Evolutionary conservation across 192 early-diverging fungal species (phyloP).

Genomic region (Mortierella claussenii): DNA sequence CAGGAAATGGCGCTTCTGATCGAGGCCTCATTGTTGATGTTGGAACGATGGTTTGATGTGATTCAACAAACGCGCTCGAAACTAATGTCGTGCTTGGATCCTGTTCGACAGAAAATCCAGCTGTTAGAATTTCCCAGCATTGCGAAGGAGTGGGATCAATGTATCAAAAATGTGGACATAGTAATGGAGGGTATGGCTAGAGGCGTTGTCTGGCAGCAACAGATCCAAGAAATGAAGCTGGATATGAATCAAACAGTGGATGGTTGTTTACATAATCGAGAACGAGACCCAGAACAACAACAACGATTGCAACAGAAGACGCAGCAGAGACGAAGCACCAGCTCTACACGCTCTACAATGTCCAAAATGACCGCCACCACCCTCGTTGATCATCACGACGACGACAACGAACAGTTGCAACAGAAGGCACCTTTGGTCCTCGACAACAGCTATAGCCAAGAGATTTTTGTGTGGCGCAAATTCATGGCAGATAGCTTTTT

Average conservation of each 20-base stretch:
- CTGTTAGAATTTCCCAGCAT: constrained; percentile 16
- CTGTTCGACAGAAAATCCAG: constrained; percentile 26
- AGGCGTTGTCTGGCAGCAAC: constrained; percentile 17
- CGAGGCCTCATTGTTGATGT: constrained; percentile 37
- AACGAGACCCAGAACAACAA: not conserved
- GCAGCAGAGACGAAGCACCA: constrained; percentile 2
- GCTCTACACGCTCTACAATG: constrained; percentile 5
- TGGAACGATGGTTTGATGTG: constrained; percentile 25
- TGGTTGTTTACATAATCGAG: not conserved
- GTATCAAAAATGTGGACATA: constrained; percentile 1
- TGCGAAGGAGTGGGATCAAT: constrained; percentile 27
- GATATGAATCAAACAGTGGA: not conserved
- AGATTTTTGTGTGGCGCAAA: constrained; percentile 46
- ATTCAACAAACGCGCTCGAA: constrained; percentile 4
- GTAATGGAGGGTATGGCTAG: constrained; percentile 12
- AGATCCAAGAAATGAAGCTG: constrained; percentile 26
- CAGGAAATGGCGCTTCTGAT: constrained; percentile 37
- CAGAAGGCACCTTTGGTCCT: constrained; percentile 1
- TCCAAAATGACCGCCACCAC: not conserved
- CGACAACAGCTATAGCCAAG: constrained; percentile 23
- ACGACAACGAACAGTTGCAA: not conserved
- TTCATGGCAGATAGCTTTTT: constrained; percentile 32
- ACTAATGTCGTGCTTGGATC: constrained; percentile 3
- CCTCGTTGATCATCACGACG: not conserved
- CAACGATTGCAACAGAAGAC: not conserved